phyloP scores from a whole-genome alignment of 164 flowering plant species.

The Sextonia rubra region DNA sequence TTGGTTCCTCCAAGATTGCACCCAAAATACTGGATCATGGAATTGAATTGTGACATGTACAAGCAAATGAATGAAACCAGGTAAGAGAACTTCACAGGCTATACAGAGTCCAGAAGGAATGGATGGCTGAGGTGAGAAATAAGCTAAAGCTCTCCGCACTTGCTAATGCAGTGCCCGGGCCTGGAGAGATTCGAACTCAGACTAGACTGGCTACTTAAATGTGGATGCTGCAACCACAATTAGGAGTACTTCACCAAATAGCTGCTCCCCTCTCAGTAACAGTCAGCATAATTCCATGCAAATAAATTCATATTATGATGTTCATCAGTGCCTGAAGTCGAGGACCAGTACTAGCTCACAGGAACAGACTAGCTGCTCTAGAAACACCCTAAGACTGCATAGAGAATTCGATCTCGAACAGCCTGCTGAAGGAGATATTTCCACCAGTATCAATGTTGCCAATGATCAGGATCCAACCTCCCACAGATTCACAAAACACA shows the following conservation, averaged over 20 bases:
- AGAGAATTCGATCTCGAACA: constrained; percentile 49
- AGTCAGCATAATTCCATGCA: constrained; percentile 12
- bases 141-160: constrained; percentile 3
- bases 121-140: constrained; percentile 48
- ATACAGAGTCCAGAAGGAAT: constrained; percentile 53
- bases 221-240: too few relatives aligned
- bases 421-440: constrained; percentile 27
- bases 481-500: constrained; percentile 11
- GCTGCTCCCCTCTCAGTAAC: constrained; percentile 8
- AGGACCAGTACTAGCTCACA: constrained; percentile 24
- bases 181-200: constrained; percentile 14
- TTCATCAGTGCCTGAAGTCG: constrained; percentile 11
- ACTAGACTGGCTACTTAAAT: not conserved
- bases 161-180: constrained; percentile 2
- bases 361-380: constrained; percentile 40
- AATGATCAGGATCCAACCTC: constrained; percentile 19
- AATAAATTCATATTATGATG: constrained; percentile 9
- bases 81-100: constrained; percentile 67
- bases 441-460: constrained; percentile 10
- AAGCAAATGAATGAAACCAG: constrained; percentile 31
- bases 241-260: constrained; percentile 21
- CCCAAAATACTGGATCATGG: not conserved
- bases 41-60: not conserved
- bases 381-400: constrained; percentile 23
- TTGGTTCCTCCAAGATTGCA: too few relatives aligned